A percentile compares a stretch with the other conserved stretches of the same genome.
Evolutionary conservation across 192 early-diverging fungal species (phyloP).

Genomic region (Nowakowskiella sp.): DNA sequence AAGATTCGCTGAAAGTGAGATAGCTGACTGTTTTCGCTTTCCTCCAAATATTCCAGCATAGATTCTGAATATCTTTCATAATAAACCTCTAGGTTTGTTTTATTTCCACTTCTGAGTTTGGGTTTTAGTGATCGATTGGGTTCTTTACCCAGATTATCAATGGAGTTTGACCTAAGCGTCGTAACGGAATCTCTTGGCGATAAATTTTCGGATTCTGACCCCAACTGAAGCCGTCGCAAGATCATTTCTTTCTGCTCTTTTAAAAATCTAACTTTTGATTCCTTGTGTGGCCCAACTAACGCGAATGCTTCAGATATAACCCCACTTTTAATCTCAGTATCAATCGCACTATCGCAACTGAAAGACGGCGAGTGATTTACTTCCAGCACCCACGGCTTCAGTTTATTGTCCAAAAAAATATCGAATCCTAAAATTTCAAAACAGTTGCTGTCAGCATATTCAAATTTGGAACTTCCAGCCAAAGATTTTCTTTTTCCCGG

Average conservation of each 20-base stretch:
- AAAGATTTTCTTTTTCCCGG: constrained; percentile 8
- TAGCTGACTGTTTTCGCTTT: constrained; percentile 2
- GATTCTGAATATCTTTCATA: constrained; percentile 10
- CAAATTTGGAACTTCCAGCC: constrained; percentile 19
- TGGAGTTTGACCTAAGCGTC: no score
- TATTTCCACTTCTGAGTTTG: no score
- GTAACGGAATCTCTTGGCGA: no score
- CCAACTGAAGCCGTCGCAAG: no score
- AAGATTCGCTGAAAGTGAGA: constrained; percentile 30
- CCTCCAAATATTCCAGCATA: constrained; percentile 3
- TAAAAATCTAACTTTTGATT: constrained; percentile 18
- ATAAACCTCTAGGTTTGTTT: constrained; percentile 3
- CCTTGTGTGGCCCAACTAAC: constrained; percentile 31
- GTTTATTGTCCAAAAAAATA: constrained; percentile 47
- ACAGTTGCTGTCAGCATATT: no score
- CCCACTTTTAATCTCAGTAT: constrained; percentile 40
- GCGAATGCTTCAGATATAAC: constrained; percentile 41
- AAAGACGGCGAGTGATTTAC: constrained; percentile 56
- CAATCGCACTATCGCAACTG: constrained; percentile 47
- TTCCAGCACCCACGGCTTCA: constrained; percentile 55
- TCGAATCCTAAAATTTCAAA: constrained; percentile 60
- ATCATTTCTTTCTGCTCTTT: constrained; percentile 26
- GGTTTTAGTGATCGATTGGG: no score
- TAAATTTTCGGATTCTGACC: no score
- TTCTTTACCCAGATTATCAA: no score